Percentiles rank a stretch among this genome's conserved stretches.
These are phyloP conservation scores for Basipetospora chlamydospora DNA, from an alignment of 2,329 filamentous ascomycete species.

Conservation along the genomic window DNA sequence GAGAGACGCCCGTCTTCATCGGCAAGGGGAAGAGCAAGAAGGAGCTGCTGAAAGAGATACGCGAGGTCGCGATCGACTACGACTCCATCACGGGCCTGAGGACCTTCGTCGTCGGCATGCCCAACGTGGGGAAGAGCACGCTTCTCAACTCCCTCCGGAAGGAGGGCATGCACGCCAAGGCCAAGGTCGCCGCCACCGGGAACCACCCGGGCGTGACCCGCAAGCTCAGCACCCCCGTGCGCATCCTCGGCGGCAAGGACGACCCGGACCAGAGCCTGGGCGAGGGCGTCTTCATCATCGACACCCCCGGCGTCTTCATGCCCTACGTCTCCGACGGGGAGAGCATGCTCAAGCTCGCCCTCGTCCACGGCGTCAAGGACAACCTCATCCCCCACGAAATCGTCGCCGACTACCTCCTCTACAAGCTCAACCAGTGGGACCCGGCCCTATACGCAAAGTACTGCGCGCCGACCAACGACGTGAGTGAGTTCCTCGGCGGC, in stretches of 20 bases:
- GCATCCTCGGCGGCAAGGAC: constrained; percentile 39
- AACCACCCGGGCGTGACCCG: constrained; percentile 81
- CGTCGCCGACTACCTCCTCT: constrained; percentile 83
- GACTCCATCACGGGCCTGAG: constrained; percentile 66
- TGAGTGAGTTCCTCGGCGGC: constrained; percentile 54
- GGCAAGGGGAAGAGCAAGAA: constrained; percentile 22
- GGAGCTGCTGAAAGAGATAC: constrained; percentile 23
- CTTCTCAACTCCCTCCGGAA: constrained; percentile 76
- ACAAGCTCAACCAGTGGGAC: constrained; percentile 57
- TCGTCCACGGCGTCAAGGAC: constrained; percentile 84
- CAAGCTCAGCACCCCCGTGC: constrained; percentile 70
- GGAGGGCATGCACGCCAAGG: constrained; percentile 35
- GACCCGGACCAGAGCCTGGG: constrained; percentile 21
- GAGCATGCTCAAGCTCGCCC: constrained; percentile 86
- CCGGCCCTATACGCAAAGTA: constrained; percentile 48
- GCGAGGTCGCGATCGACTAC: constrained; percentile 15
- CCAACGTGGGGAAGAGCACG: constrained; percentile 91
- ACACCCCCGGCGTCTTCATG: constrained; percentile 91
- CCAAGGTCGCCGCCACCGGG: constrained; percentile 68
- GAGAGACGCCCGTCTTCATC: constrained; percentile 27
- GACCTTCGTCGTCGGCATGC: constrained; percentile 88
- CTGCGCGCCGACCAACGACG: constrained; percentile 65
- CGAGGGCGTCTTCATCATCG: constrained; percentile 66
- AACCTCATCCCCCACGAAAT: constrained; percentile 64
- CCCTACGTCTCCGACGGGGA: constrained; percentile 77